Conservation (phyloP, 129 eudicot species). For the Tagetes erecta region DNA sequence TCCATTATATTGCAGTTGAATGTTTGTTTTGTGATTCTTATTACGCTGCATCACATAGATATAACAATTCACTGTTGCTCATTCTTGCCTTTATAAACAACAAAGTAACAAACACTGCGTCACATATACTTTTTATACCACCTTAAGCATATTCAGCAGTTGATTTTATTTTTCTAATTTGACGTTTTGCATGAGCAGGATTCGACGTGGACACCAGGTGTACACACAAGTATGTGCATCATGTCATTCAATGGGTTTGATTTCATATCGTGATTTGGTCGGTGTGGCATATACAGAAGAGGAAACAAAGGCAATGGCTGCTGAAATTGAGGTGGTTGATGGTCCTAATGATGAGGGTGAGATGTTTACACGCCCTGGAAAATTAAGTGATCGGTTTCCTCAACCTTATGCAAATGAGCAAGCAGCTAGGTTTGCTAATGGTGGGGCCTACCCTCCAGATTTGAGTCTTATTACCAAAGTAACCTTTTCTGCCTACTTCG, state of each 20-base stretch:
- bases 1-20: not conserved
- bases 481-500: slow-evolving; percentile 20
- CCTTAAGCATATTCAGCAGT: not conserved
- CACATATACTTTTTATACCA: not conserved
- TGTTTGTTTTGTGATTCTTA: not conserved
- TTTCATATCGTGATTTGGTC: slow-evolving; percentile 87
- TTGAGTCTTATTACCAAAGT: slow-evolving; percentile 89
- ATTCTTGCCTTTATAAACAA: slow-evolving; percentile 13
- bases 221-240: slow-evolving; percentile 94
- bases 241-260: slow-evolving; percentile 85
- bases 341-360: slow-evolving; percentile 98
- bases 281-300: slow-evolving; percentile 98
- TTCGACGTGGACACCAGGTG: slow-evolving; percentile 97
- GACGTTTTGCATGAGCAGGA: slow-evolving; percentile 45
- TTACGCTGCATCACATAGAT: not conserved
- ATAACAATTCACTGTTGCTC: slow-evolving; percentile 8
- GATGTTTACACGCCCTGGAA: slow-evolving; percentile 92
- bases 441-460: slow-evolving; percentile 97
- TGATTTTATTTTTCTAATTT: slow-evolving; percentile 19
- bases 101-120: too few relatives aligned
- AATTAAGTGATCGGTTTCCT: slow-evolving; percentile 85
- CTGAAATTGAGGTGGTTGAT: slow-evolving; percentile 94
- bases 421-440: slow-evolving; percentile 96
- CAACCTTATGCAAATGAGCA: slow-evolving; percentile 81
- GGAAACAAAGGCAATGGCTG: slow-evolving; percentile 95